Evolutionary conservation across 2,329 filamentous ascomycete species (phyloP).

Genomic region (Orbilia brochopaga): DNA sequence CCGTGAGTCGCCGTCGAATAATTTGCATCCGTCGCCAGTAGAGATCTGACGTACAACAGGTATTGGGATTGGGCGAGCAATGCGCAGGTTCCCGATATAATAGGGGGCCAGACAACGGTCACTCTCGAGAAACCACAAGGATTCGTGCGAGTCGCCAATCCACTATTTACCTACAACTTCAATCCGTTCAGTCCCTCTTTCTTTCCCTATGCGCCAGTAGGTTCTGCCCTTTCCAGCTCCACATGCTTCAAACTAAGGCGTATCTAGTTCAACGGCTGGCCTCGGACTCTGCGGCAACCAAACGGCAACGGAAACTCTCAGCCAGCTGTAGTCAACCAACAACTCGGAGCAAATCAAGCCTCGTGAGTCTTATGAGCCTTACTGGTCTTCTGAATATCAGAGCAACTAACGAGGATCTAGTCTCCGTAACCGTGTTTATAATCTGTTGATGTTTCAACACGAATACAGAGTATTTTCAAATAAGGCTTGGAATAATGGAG

Average conservation of each 20-base stretch:
- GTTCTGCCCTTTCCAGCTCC: neutral
- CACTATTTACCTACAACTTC: slow-evolving; percentile 31
- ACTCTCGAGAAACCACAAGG: slow-evolving; percentile 44
- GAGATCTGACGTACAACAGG: slow-evolving; percentile 6
- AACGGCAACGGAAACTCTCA: slow-evolving; percentile 27
- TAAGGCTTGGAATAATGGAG: slow-evolving; percentile 47
- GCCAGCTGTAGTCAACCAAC: slow-evolving; percentile 26
- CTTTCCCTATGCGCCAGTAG: slow-evolving; percentile 39
- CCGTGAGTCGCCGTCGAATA: slow-evolving; percentile 19
- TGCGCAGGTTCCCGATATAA: slow-evolving; percentile 26
- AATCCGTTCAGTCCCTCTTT: slow-evolving; percentile 29
- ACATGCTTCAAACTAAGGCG: slow-evolving; percentile 7
- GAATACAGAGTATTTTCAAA: slow-evolving; percentile 43
- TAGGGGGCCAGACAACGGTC: slow-evolving; percentile 16
- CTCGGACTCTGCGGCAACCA: slow-evolving; percentile 32
- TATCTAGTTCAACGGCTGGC: slow-evolving; percentile 31
- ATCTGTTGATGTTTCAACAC: slow-evolving; percentile 34
- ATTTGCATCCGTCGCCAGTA: neutral
- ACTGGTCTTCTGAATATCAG: neutral
- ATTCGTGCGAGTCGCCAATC: slow-evolving; percentile 39
- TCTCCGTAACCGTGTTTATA: slow-evolving; percentile 45
- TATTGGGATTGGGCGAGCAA: slow-evolving; percentile 50
- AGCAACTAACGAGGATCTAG: slow-evolving; percentile 16
- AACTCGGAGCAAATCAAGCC: slow-evolving; percentile 38
- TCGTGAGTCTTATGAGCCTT: slow-evolving; percentile 11